phyloP scores from a whole-genome alignment of 768 basidiomycete genomes.

The Podaxis sp. region DNA sequence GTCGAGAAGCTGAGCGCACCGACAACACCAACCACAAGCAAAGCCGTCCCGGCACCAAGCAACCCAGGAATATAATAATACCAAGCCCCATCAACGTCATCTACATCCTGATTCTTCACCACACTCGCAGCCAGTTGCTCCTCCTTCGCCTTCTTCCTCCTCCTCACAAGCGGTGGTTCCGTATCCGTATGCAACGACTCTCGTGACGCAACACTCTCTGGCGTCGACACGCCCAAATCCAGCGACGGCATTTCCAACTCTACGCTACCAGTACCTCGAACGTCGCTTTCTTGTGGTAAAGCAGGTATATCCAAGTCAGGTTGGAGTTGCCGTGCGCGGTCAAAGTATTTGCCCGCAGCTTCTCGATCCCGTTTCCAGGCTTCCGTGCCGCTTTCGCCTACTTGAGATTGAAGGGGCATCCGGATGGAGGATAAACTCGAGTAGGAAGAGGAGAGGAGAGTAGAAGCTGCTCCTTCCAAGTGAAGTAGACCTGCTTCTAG shows the following conservation, averaged over 20 bases:
- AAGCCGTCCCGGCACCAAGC: constrained; percentile 81
- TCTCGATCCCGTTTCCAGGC: constrained; percentile 77
- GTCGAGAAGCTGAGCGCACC: constrained; percentile 75
- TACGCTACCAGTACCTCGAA: constrained; percentile 23
- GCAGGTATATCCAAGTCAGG: constrained; percentile 69
- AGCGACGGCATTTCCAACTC: constrained; percentile 72
- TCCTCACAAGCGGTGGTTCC: constrained; percentile 40
- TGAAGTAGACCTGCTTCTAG: constrained; percentile 77
- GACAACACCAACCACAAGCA: constrained; percentile 76
- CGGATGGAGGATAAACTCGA: constrained; percentile 79
- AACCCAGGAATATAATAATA: constrained; percentile 77
- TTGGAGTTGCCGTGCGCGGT: constrained; percentile 60
- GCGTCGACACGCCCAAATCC: constrained; percentile 42
- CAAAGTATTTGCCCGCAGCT: constrained; percentile 69
- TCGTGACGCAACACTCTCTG: constrained; percentile 34
- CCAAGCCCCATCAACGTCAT: constrained; percentile 73
- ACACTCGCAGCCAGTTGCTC: constrained; percentile 46
- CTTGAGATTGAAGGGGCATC: constrained; percentile 51
- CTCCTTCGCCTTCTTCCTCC: constrained; percentile 60
- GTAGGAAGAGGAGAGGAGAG: constrained; percentile 71
- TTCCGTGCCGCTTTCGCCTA: constrained; percentile 59
- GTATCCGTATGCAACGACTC: constrained; percentile 35
- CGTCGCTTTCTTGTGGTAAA: constrained; percentile 49
- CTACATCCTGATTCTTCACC: constrained; percentile 44
- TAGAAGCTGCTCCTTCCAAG: constrained; percentile 76